Evolutionary conservation across 768 basidiomycete genomes (phyloP), one percentile per base, ranked within the genome.

Genomic region (Naganishia vaughanmartiniae): DNA sequence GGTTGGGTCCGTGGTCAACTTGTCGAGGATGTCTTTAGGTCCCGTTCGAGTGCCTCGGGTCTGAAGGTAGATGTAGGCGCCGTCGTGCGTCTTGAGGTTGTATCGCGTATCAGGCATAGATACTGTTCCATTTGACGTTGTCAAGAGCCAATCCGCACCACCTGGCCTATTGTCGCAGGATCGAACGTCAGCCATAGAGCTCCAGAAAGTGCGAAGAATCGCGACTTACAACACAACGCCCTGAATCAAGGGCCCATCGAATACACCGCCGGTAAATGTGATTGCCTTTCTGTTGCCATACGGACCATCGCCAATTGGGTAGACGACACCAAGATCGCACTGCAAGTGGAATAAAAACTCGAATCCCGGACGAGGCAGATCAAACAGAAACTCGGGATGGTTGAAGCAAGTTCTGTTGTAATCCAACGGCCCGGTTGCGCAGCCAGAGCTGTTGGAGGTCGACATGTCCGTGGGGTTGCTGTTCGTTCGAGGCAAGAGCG

Each of bases 111-210:
- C 75, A 36, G 75, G 74, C 53, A 72, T 67, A 14, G 60, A 63
- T 4, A 73, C 75, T 4, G 74, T 76, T 12, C 69, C 54, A 30
- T 70, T 54, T 10, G 65, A 46, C 3, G 67, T 45, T 17, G 73
- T 75, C 48, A 77, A 69, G 70, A 75, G 73, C 74, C 76, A 77
- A 46, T 77, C 76, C 0, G 74, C 76, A 39, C 76, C 75, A 0
- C 76, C 76, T 2, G 73, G 69, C 46, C 65, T 66, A 28, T 1
- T 24, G 14, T 34, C 10, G 11, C 33, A 31, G 19, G 34, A n/a
- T 11, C 2, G 19, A 17, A 45, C 24, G 26, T 48, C 34, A 51
- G 19, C n/a, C 21, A 9, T 24, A 24, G 21, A 57, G 15, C 48
- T 39, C 21, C 10, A 5, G 21, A 10, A 4, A 60, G 19, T 11